A percentile compares a stretch with the other conserved stretches of the same genome.
These are phyloP conservation scores for Aspergillus sp. DNA, from an alignment of 2,329 filamentous ascomycete species.

Conservation along the genomic window DNA sequence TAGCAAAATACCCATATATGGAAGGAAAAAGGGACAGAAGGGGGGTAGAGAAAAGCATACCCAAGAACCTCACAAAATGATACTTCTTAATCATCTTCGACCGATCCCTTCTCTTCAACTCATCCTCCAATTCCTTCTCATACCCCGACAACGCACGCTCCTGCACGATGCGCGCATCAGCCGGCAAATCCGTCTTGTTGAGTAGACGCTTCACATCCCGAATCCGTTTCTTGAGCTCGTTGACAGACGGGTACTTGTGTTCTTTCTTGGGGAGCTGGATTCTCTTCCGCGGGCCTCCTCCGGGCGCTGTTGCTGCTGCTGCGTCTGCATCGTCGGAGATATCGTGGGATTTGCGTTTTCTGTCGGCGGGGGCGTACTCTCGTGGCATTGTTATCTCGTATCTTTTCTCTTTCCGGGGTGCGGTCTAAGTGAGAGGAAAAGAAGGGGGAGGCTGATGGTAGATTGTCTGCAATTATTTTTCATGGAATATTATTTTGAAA, in stretches of 20 bases:
- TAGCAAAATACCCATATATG: constrained; percentile 1
- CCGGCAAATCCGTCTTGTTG: constrained; percentile 52
- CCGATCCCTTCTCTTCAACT: constrained; percentile 52
- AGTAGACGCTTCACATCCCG: constrained; percentile 59
- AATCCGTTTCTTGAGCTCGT: constrained; percentile 58
- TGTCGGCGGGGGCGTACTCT: constrained; percentile 17
- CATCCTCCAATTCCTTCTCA: constrained; percentile 57
- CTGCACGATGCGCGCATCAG: constrained; percentile 58
- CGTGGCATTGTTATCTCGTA: constrained; percentile 16
- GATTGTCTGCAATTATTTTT: not conserved
- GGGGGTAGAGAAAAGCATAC: constrained; percentile 32
- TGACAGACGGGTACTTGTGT: constrained; percentile 41
- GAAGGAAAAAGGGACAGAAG: too few species aligned
- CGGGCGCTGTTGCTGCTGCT: too few species aligned
- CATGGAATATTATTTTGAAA: not conserved
- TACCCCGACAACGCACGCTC: constrained; percentile 61
- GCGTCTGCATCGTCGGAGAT: constrained; percentile 24
- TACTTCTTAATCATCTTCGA: constrained; percentile 62
- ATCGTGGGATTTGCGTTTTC: constrained; percentile 35
- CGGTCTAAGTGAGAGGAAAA: not conserved
- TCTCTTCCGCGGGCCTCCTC: constrained; percentile 27
- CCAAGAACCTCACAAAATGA: constrained; percentile 68
- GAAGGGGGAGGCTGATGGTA: not conserved
- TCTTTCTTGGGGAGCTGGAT: constrained; percentile 27
- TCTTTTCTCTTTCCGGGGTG: too few species aligned